phyloP scores from a whole-genome alignment of 225 moss, liverwort and hornwort genomes.

The Rhytidiadelphus loreus region DNA sequence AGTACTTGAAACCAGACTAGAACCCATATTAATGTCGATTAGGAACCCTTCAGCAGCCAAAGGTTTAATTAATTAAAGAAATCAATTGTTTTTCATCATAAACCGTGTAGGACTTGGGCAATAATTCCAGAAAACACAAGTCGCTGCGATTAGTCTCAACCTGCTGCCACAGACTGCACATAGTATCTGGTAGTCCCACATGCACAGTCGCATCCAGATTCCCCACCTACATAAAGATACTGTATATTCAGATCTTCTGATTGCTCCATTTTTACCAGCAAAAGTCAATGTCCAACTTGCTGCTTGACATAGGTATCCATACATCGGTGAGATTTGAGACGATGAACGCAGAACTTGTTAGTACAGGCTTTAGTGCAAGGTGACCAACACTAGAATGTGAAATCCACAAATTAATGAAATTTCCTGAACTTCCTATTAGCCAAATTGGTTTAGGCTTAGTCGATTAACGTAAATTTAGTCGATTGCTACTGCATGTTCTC shows the following conservation, averaged over 20 bases:
- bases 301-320: neutral
- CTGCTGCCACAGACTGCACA: slow-evolving; percentile 66
- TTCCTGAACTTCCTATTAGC: neutral
- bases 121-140: neutral
- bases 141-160: slow-evolving; percentile 2
- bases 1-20: neutral
- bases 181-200: slow-evolving; percentile 50
- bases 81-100: neutral
- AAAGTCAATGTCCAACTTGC: neutral
- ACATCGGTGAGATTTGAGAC: neutral
- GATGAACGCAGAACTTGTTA: neutral
- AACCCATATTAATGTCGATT: neutral
- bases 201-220: slow-evolving; percentile 53
- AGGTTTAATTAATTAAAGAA: neutral
- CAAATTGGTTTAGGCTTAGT: neutral
- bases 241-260: neutral
- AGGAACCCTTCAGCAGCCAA: neutral
- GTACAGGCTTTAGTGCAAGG: neutral
- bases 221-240: slow-evolving; percentile 23
- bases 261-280: neutral
- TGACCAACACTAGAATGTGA: neutral
- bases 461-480: neutral
- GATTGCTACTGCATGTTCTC: neutral
- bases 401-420: neutral
- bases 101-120: neutral